Evolutionary conservation across 257 asterid species (phyloP).

Genomic region (Rehmannia glutinosa): DNA sequence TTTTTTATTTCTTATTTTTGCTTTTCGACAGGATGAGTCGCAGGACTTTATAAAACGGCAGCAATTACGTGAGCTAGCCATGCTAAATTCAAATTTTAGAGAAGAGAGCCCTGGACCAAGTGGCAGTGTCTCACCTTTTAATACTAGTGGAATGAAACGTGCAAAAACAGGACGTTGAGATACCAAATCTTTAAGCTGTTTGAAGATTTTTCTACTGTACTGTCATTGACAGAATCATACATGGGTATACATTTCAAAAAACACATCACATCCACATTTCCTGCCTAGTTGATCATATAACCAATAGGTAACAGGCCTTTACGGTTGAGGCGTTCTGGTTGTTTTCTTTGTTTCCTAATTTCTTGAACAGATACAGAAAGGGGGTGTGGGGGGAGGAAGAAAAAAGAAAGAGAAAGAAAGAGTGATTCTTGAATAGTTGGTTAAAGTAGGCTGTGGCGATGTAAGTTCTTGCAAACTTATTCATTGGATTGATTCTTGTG

Average conservation of each 20-base stretch:
- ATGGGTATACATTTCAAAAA: conserved; percentile 3
- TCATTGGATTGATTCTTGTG: conserved; percentile 80
- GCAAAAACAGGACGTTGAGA: conserved; percentile 86
- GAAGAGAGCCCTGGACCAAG: conserved; percentile 99
- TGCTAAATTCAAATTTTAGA: conserved; percentile 86
- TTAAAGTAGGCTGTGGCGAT: conserved; percentile 25
- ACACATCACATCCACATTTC: conserved; percentile 10
- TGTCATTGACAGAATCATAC: conserved; percentile 18
- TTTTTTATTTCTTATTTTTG: conserved; percentile 13
- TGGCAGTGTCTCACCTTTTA: conserved; percentile 92
- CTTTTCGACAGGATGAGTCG: conserved; percentile 70
- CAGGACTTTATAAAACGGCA: conserved; percentile 92
- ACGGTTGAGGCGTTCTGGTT: conserved; percentile 28
- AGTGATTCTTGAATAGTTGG: conserved; percentile 25
- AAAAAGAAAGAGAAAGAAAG: not conserved
- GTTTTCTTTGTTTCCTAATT: conserved; percentile 25
- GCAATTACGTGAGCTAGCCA: conserved; percentile 92
- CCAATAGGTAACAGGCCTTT: conserved; percentile 16
- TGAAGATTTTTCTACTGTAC: conserved; percentile 5
- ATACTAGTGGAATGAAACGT: conserved; percentile 89
- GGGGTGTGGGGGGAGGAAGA: not conserved
- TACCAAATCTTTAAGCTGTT: conserved; percentile 7
- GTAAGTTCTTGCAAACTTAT: conserved; percentile 26
- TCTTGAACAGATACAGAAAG: conserved; percentile 25
- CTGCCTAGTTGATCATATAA: conserved; percentile 15